A percentile compares a stretch with the other conserved stretches of the same genome.
Conservation (phyloP, 192 early-diverging fungal species). For the Gamsiella multidivaricata region DNA sequence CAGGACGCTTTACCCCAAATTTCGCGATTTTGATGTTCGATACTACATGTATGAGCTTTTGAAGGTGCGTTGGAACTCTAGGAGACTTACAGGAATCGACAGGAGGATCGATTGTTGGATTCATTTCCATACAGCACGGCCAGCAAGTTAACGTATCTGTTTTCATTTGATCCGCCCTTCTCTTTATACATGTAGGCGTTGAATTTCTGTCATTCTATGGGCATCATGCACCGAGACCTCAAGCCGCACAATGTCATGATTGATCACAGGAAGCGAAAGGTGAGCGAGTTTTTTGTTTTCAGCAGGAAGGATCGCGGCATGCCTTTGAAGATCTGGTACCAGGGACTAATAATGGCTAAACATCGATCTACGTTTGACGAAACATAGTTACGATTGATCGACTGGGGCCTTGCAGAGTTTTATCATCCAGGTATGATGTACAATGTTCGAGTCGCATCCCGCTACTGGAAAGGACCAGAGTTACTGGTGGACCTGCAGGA, state of each 20-base stretch:
- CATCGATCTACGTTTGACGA: background rate
- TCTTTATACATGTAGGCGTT: slow-evolving; percentile 75
- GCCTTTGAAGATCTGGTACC: no score
- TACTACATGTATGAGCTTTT: slow-evolving; percentile 97
- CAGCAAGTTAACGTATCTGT: background rate
- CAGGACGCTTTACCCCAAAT: slow-evolving; percentile 91
- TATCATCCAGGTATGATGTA: slow-evolving; percentile 96
- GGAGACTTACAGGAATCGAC: no score
- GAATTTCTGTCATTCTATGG: slow-evolving; percentile 95
- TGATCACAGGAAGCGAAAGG: slow-evolving; percentile 90
- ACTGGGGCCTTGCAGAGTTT: slow-evolving; percentile 99
- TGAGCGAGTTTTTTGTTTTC: slow-evolving; percentile 11
- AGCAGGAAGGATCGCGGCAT: background rate
- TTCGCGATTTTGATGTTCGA: slow-evolving; percentile 94
- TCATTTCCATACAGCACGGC: background rate
- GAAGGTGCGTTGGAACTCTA: slow-evolving; percentile 66
- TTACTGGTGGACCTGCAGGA: slow-evolving; percentile 96
- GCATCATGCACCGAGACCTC: slow-evolving; percentile 99
- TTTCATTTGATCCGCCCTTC: background rate
- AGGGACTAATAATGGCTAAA: no score
- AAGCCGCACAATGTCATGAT: slow-evolving; percentile 99
- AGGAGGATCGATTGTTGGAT: background rate
- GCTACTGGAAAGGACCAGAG: slow-evolving; percentile 99
- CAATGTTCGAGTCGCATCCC: slow-evolving; percentile 98
- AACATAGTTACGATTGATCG: slow-evolving; percentile 87